Base-by-base conservation (phyloP, 768 basidiomycete species). In the Chalciporus pseudorubinellus region DNA sequence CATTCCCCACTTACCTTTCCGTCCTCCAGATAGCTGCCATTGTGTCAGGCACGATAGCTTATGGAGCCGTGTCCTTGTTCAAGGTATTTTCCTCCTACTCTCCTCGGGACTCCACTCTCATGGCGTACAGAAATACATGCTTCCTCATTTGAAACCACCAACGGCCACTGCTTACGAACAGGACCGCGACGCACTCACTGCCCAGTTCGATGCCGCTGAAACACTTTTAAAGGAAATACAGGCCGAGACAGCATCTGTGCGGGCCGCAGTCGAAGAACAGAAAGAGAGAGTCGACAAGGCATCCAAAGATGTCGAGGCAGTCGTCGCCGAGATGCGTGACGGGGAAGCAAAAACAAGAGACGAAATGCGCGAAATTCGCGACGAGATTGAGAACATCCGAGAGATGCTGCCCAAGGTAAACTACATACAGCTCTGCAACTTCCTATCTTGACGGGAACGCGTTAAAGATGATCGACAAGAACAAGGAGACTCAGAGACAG, bases 331-430 rank as follows among this genome's bases (percentile, higher is more conserved):
- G 64, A 83, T 95, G 78, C 80, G 80, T 22, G 84, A 87, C 47
- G 84, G 83, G 0, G 94, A 98, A 62, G 70, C 76, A 26, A 85
- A 82, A 68, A 87, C 89, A 34, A 77, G 88, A 39, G 87, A 92
- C 44, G 93, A 95, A 66, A 86, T 98, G 81, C 81, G 89, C 24
- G 91, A 94, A 74, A 84, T 98, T 48, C 82, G 91, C 48, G 90
- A 92, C 11, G 97, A 98, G 65, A 79, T 98, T 46, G 89, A 87
- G 60, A 89, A 84, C 55, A 83, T 98, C 42, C 83, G 88, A 18
- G 94, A 95, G 56, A 86, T 95, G 84, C 70, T 99, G 16, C 97
- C 97, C 6, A 93, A 90, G 82, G 97, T 95, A 55, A 22, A 72
- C 63, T 12, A 42, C 19, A 10, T 46, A 19, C 24, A 20, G 43